Evolutionary conservation across 1,284 basidiomycete genomes (phyloP).

Genomic region (Apiotrichum brassicae): DNA sequence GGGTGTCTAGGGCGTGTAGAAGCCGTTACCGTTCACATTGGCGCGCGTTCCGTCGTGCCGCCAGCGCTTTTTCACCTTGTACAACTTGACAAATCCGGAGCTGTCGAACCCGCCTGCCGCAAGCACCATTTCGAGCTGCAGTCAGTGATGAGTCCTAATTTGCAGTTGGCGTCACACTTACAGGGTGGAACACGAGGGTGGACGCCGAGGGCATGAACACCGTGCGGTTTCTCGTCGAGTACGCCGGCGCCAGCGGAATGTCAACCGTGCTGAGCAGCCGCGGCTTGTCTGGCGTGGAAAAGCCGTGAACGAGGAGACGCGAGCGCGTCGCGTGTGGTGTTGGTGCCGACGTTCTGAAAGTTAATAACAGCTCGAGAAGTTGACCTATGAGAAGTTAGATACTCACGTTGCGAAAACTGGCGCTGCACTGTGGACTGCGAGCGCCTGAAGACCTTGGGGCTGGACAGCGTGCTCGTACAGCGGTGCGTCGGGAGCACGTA

Average conservation of each 20-base stretch:
- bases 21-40: constrained; percentile 13
- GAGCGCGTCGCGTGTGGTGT: constrained; percentile 33
- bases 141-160: not conserved
- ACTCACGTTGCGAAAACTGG: constrained; percentile 82
- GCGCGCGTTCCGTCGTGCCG: constrained; percentile 1
- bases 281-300: constrained; percentile 32
- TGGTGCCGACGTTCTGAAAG: constrained; percentile 34
- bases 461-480: constrained; percentile 63
- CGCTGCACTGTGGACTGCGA: constrained; percentile 81
- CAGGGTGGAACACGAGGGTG: constrained; percentile 46
- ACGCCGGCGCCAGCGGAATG: constrained; percentile 33
- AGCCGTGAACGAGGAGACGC: constrained; percentile 42
- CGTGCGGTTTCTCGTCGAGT: constrained; percentile 15
- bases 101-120: constrained; percentile 45
- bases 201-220: constrained; percentile 41
- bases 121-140: constrained; percentile 42
- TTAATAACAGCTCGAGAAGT: too few species aligned
- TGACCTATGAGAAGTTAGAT: not conserved
- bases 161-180: constrained; percentile 18
- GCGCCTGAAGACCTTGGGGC: constrained; percentile 67
- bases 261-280: constrained; percentile 32
- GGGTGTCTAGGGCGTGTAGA: not conserved
- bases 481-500: constrained; percentile 62
- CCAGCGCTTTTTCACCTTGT: constrained; percentile 24
- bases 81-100: constrained; percentile 42